Conservation (phyloP, 2,329 filamentous ascomycete species). For the Malbranchea zuffiana region DNA sequence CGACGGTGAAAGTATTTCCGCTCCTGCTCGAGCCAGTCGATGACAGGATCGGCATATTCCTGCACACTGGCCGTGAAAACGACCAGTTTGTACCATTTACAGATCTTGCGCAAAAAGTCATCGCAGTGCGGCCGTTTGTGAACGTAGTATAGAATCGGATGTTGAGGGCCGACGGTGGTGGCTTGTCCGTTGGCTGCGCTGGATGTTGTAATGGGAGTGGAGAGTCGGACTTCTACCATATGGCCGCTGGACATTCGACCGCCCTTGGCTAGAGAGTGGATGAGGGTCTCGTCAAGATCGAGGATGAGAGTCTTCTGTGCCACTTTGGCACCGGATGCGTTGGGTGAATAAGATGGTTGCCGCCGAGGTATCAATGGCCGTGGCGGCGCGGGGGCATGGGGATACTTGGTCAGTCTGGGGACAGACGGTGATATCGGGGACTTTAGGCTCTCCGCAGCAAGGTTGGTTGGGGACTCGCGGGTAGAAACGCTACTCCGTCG, state of each 20-base stretch:
- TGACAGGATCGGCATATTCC: constrained; percentile 96
- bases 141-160: constrained; percentile 96
- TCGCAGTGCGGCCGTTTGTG: constrained; percentile 96
- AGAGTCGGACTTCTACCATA: constrained; percentile 92
- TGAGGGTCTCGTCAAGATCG: constrained; percentile 92
- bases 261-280: constrained; percentile 95
- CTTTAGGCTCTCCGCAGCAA: constrained; percentile 71
- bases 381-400: constrained; percentile 77
- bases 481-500: constrained; percentile 24
- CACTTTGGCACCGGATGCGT: constrained; percentile 31
- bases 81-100: constrained; percentile 96
- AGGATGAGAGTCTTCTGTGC: constrained; percentile 89
- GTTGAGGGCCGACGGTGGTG: constrained; percentile 57
- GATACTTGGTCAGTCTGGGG: constrained; percentile 70
- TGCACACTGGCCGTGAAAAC: constrained; percentile 96
- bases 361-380: constrained; percentile 79
- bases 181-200: constrained; percentile 47
- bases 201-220: constrained; percentile 31
- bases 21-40: constrained; percentile 96
- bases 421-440: constrained; percentile 76
- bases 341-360: constrained; percentile 71
- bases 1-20: constrained; percentile 89
- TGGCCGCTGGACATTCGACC: constrained; percentile 92
- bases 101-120: constrained; percentile 86
- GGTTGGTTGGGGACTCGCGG: constrained; percentile 21